These are phyloP conservation scores for Metschnikowia picachoensis DNA, from an alignment of 805 yeast genomes.

Conservation along the genomic window DNA sequence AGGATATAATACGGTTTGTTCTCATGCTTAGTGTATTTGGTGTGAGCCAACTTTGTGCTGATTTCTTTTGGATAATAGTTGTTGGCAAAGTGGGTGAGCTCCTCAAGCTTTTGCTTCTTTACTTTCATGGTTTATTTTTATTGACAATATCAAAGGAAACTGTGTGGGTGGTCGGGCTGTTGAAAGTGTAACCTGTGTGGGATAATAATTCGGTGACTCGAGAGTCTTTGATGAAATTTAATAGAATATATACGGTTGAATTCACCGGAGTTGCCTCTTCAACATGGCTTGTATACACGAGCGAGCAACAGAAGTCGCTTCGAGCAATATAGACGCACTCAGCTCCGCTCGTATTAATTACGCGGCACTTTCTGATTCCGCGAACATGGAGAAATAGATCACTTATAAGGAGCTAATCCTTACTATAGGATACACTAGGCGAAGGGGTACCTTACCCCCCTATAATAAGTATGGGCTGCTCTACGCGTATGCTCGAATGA, in stretches of 20 bases:
- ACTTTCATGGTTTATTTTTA: constrained; percentile 5
- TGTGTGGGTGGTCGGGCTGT: no score
- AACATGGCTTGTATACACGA: constrained; percentile 4
- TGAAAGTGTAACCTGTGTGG: no score
- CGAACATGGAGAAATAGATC: no score
- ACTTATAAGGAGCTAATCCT: no score
- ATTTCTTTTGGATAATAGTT: constrained; percentile 14
- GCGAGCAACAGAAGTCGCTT: constrained; percentile 1
- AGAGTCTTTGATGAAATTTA: neutral
- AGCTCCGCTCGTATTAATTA: neutral
- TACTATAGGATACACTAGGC: no score
- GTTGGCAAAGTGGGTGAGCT: constrained; percentile 13
- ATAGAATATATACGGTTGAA: neutral
- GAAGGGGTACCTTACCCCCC: no score
- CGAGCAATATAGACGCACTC: neutral
- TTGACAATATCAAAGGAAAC: no score
- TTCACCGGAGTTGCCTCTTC: neutral
- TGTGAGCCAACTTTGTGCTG: constrained; percentile 13
- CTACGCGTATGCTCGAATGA: no score
- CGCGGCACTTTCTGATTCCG: no score
- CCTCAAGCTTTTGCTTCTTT: constrained; percentile 17
- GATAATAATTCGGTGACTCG: neutral
- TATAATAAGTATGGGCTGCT: no score
- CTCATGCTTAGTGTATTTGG: constrained; percentile 26
- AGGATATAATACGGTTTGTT: constrained; percentile 28